A percentile compares a stretch with the other conserved stretches of the same genome.
Evolutionary conservation across 305 asterid species (phyloP).

Genomic region (Plantago rigida): DNA sequence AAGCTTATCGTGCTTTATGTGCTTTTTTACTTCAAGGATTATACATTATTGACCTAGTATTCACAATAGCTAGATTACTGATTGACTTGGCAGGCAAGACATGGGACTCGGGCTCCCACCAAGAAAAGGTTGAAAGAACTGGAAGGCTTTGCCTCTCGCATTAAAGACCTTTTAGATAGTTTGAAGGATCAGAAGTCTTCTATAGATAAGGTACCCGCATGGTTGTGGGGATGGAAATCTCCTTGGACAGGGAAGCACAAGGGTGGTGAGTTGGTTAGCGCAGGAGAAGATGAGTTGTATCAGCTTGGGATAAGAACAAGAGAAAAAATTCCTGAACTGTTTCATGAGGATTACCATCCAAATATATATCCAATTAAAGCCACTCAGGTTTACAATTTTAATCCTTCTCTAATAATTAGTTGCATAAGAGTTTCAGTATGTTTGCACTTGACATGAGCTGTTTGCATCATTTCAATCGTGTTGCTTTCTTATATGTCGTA

Average conservation of each 20-base stretch:
- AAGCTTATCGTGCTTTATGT: too few relatives aligned
- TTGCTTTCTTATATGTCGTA: constrained; percentile 14
- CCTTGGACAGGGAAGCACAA: constrained; percentile 80
- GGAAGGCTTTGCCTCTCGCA: constrained; percentile 50
- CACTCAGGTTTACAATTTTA: constrained; percentile 52
- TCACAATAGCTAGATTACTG: constrained; percentile 13
- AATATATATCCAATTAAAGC: constrained; percentile 79
- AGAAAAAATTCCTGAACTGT: constrained; percentile 54
- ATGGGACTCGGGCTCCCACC: constrained; percentile 93
- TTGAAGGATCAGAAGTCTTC: constrained; percentile 43
- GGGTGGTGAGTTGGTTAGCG: constrained; percentile 72
- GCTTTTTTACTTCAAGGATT: too few relatives aligned
- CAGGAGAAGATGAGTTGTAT: constrained; percentile 75
- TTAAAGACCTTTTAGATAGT: constrained; percentile 44
- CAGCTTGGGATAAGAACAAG: constrained; percentile 74
- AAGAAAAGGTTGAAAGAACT: constrained; percentile 70
- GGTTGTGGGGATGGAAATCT: constrained; percentile 74
- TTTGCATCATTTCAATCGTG: constrained; percentile 11
- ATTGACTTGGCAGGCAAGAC: constrained; percentile 64
- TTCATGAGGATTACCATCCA: constrained; percentile 72
- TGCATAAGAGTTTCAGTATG: constrained; percentile 8
- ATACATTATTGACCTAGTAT: constrained; percentile 2
- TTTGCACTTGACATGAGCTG: constrained; percentile 18
- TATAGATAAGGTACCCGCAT: constrained; percentile 44
- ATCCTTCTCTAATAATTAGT: constrained; percentile 10